Evolutionary conservation across 2,329 filamentous ascomycete genomes (phyloP), one percentile per base, ranked within the genome.

Genomic region (Tolypocladium pustulatum): DNA sequence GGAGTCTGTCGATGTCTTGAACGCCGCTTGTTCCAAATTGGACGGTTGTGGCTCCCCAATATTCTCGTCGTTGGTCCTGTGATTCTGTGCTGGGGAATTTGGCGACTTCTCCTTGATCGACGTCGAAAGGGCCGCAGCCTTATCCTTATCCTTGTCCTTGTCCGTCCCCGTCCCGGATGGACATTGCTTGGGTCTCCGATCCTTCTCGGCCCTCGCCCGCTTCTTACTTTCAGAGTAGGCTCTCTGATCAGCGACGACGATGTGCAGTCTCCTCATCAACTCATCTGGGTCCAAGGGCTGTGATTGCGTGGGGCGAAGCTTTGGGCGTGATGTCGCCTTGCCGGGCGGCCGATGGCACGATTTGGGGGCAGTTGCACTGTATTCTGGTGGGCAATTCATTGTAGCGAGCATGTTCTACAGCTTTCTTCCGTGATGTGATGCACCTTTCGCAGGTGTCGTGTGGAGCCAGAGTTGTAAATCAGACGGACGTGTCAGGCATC

Each of bases 261-360:
- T 62, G 55, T 75, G 73, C 30, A 86, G 73, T 22, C 82, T 78
- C 37, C 78, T 75, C 13, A 76, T 75, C 34, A 86, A 69, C 58
- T 86, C 82, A 34, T 80, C 75, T 0, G 83, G 74, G 60, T 86
- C 82, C 53, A 85, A 69, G 2, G 73, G 69, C 37, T 68, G 63
- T 13, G 72, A 66, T 0, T 65, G 64, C 30, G 66, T 63, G 15
- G 65, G 60, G 46, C 60, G 61, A 30, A 60, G 58, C 25, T 61
- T 64, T 25, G 51, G 46, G 41, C 30, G 32, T 20, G 55, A 40
- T 32, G 25, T 13, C 4, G 34, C 38, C 51, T 56, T 58, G 46
- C 41, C 41, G 30, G 49, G 20, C 15, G 49, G 32, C 4, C 25
- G 25, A 43, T 57, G 56, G n/a, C 49, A 49, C 46, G 52, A 55